These are phyloP conservation scores for Tephrocybe rancida DNA, from an alignment of 768 basidiomycete species.

Conservation along the genomic window DNA sequence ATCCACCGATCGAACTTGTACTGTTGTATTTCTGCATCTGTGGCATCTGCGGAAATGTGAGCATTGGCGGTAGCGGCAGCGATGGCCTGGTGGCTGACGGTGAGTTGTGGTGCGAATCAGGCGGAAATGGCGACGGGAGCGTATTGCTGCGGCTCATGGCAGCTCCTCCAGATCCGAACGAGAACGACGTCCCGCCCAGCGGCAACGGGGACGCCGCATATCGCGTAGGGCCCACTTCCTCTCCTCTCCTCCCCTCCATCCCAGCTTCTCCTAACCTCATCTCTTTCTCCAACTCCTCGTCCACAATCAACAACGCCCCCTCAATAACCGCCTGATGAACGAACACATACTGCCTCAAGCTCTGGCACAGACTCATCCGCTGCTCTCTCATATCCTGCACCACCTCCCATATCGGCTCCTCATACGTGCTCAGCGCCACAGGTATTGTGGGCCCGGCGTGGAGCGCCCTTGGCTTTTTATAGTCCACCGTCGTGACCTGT, in stretches of 20 bases:
- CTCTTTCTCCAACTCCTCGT: slow-evolving; percentile 60
- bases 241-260: slow-evolving; percentile 16
- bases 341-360: slow-evolving; percentile 92
- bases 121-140: slow-evolving; percentile 3
- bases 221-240: slow-evolving; percentile 9
- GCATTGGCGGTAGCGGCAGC: neutral
- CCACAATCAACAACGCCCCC: slow-evolving; percentile 75
- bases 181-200: neutral
- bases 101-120: slow-evolving; percentile 1
- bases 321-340: slow-evolving; percentile 86
- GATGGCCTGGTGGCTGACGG: neutral
- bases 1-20: neutral
- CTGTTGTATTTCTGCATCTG: slow-evolving; percentile 6
- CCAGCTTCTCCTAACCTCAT: slow-evolving; percentile 9
- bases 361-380: slow-evolving; percentile 96
- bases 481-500: slow-evolving; percentile 44
- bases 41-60: neutral
- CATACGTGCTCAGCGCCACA: slow-evolving; percentile 58
- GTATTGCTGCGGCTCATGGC: neutral
- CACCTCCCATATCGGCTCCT: slow-evolving; percentile 79
- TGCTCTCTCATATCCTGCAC: slow-evolving; percentile 95
- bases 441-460: slow-evolving; percentile 54
- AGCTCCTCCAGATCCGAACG: neutral
- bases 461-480: slow-evolving; percentile 63
- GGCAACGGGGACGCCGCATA: neutral